These are phyloP conservation scores for Rosa persica DNA, from an alignment of 306 rosid genomes.

Conservation along the genomic window DNA sequence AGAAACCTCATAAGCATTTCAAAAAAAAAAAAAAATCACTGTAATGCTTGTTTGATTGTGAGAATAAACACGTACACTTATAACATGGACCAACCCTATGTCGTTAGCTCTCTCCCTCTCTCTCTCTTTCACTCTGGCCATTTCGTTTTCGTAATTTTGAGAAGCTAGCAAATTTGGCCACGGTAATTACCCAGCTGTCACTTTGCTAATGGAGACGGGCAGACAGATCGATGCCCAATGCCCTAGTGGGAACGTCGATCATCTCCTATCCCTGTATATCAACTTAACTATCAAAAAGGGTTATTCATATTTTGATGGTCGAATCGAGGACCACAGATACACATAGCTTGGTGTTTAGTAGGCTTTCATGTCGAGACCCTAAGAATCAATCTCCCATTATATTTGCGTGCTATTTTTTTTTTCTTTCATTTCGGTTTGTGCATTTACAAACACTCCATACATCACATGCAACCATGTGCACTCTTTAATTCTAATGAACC, in stretches of 20 bases:
- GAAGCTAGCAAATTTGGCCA: slow-evolving; percentile 40
- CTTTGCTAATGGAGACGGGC: slow-evolving; percentile 20
- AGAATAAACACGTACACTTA: not conserved
- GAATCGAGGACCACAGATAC: slow-evolving; percentile 35
- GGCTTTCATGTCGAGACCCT: not conserved
- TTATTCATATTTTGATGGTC: slow-evolving; percentile 20
- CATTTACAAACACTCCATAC: slow-evolving; percentile 35
- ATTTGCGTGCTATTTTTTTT: slow-evolving; percentile 32
- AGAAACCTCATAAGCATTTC: not conserved
- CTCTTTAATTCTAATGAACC: slow-evolving; percentile 40
- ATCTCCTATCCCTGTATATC: not conserved
- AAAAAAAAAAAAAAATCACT: not conserved
- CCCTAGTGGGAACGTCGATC: slow-evolving; percentile 27
- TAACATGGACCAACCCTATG: not conserved
- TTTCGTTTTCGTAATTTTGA: slow-evolving; percentile 24
- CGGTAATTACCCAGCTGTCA: slow-evolving; percentile 31
- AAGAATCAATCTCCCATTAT: slow-evolving; percentile 25
- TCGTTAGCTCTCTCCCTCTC: not conserved
- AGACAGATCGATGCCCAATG: not conserved
- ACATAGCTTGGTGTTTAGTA: not conserved
- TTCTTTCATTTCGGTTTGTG: not conserved
- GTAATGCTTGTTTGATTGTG: not conserved
- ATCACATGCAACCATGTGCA: slow-evolving; percentile 81
- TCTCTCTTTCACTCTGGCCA: not conserved
- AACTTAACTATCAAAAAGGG: slow-evolving; percentile 22